phyloP scores from a whole-genome alignment of 2,329 filamentous ascomycete species.

The Beauveria medogensis region DNA sequence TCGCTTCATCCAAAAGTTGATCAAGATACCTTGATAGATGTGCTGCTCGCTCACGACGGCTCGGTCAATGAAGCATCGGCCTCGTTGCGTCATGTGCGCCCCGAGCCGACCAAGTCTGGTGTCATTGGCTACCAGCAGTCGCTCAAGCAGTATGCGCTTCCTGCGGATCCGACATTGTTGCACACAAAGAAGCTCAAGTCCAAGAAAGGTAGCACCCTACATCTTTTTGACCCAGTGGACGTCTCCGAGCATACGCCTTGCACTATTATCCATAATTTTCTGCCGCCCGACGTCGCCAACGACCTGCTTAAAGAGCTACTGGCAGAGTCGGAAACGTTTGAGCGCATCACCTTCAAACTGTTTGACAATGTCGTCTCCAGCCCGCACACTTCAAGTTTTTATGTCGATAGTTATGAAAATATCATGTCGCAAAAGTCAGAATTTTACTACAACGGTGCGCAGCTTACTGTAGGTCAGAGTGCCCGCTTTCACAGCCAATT shows the following conservation, averaged over 20 bases:
- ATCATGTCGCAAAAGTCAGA: conserved; percentile 62
- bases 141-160: conserved; percentile 41
- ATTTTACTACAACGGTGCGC: conserved; percentile 78
- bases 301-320: conserved; percentile 68
- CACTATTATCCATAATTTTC: conserved; percentile 86
- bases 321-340: conserved; percentile 62
- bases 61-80: conserved; percentile 59
- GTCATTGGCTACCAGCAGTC: conserved; percentile 55
- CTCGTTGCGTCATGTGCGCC: conserved; percentile 35
- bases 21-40: conserved; percentile 65
- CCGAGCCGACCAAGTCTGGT: conserved; percentile 25
- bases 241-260: conserved; percentile 80
- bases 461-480: conserved; percentile 44
- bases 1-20: conserved; percentile 63
- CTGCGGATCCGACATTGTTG: conserved; percentile 13
- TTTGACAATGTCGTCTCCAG: conserved; percentile 83
- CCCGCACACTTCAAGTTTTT: conserved; percentile 78
- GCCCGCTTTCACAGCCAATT: not conserved
- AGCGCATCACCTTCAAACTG: conserved; percentile 67
- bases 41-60: conserved; percentile 70
- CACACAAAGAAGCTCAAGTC: conserved; percentile 49
- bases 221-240: conserved; percentile 74
- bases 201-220: conserved; percentile 73
- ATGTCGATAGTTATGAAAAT: conserved; percentile 67
- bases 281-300: conserved; percentile 64